These are phyloP conservation scores for Coleophoma cylindrospora DNA, from an alignment of 2,329 filamentous ascomycete species.

Conservation along the genomic window DNA sequence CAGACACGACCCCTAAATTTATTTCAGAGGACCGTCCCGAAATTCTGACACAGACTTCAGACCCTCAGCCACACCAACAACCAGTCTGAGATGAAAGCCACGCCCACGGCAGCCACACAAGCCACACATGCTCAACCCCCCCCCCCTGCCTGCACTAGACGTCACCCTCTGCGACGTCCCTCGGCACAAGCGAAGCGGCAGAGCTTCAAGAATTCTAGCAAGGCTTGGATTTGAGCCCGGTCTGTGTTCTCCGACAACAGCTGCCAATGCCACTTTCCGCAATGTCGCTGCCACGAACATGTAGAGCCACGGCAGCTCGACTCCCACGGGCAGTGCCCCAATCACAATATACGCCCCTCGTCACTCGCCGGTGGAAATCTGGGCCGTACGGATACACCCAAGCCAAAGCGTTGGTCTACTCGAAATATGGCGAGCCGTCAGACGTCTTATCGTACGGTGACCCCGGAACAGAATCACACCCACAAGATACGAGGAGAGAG, in stretches of 20 bases:
- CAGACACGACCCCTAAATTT: too few relatives aligned
- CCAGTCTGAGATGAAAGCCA: too few relatives aligned
- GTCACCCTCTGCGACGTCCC: too few relatives aligned
- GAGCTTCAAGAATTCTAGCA: not conserved
- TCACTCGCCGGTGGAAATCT: slow-evolving; percentile 38
- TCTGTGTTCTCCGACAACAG: not conserved
- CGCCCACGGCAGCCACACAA: not conserved
- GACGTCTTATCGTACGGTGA: slow-evolving; percentile 56
- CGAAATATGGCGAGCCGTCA: slow-evolving; percentile 67
- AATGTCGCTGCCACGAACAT: slow-evolving; percentile 12
- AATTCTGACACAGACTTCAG: too few relatives aligned
- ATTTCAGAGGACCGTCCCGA: too few relatives aligned
- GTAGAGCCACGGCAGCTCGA: slow-evolving; percentile 9
- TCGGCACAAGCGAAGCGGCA: too few relatives aligned
- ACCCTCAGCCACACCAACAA: too few relatives aligned
- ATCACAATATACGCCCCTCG: slow-evolving; percentile 4
- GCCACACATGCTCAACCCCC: too few relatives aligned
- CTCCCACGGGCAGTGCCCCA: slow-evolving; percentile 8
- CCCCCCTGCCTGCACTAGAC: too few relatives aligned
- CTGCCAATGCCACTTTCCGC: slow-evolving; percentile 1
- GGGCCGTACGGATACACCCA: slow-evolving; percentile 75
- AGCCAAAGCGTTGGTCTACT: slow-evolving; percentile 76
- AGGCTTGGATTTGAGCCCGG: too few relatives aligned
- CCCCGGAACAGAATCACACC: not conserved
- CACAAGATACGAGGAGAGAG: not conserved